Percentiles rank a stretch among this genome's conserved stretches.
These are phyloP conservation scores for Hordeum pubiflorum DNA, from an alignment of 202 grass and related monocot genomes.

Conservation along the genomic window DNA sequence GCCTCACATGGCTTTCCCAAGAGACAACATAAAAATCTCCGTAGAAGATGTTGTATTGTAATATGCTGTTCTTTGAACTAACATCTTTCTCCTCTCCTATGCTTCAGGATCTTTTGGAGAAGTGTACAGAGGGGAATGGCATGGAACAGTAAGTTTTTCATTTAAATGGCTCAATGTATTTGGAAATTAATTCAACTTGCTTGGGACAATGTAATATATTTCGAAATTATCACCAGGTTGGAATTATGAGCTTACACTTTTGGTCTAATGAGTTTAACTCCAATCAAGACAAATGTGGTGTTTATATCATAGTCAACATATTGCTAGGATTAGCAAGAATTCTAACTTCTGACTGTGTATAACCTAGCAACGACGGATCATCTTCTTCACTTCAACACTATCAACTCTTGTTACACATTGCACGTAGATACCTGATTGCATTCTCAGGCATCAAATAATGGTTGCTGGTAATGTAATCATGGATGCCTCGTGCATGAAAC, in stretches of 20 bases:
- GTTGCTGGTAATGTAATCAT: background rate
- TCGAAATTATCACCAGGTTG: constrained; percentile 13
- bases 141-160: constrained; percentile 81
- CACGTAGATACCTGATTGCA: constrained; percentile 3
- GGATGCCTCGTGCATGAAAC: background rate
- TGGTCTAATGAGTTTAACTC: background rate
- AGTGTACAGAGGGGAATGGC: constrained; percentile 92
- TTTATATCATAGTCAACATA: constrained; percentile 9
- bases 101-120: constrained; percentile 87
- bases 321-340: background rate
- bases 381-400: background rate
- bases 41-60: background rate
- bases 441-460: constrained; percentile 1
- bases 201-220: background rate
- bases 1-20: background rate
- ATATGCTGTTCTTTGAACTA: constrained; percentile 24
- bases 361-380: background rate
- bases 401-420: constrained; percentile 7
- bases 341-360: background rate
- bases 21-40: background rate
- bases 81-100: constrained; percentile 23
- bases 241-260: constrained; percentile 4
- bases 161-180: background rate
- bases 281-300: background rate
- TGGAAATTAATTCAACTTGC: background rate